phyloP scores from a whole-genome alignment of 495 filamentous ascomycete species.

The Tricharina praecox region DNA sequence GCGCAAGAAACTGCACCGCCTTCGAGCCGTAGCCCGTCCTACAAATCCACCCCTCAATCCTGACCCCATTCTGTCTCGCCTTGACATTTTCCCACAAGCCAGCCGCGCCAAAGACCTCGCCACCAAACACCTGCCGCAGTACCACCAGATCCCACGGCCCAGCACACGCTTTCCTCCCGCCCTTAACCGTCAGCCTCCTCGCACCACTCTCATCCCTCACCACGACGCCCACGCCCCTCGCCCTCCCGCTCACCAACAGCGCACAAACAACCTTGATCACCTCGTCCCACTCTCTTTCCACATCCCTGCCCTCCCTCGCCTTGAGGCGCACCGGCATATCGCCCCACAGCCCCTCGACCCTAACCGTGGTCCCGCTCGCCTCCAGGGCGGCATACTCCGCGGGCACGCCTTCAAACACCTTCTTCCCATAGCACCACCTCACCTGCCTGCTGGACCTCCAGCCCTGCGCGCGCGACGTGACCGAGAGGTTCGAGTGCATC shows the following conservation, averaged over 20 bases:
- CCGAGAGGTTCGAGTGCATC: constrained; percentile 55
- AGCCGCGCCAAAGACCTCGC: background rate
- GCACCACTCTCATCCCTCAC: constrained; percentile 29
- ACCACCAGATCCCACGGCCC: constrained; percentile 11
- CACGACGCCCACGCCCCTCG: constrained; percentile 29
- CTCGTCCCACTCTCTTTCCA: constrained; percentile 54
- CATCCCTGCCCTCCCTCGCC: constrained; percentile 24
- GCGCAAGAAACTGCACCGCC: constrained; percentile 16
- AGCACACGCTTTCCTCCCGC: background rate
- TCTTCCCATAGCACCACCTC: constrained; percentile 17
- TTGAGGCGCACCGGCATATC: constrained; percentile 95
- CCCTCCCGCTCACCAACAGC: constrained; percentile 49
- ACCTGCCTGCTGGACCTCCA: constrained; percentile 52
- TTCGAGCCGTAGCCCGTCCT: constrained; percentile 9
- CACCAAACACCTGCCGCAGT: constrained; percentile 12
- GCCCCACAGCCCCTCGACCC: constrained; percentile 76
- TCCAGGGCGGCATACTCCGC: constrained; percentile 28
- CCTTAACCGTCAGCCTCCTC: constrained; percentile 17
- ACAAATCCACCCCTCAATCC: constrained; percentile 21
- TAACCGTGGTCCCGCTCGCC: constrained; percentile 61
- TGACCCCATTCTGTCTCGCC: constrained; percentile 14
- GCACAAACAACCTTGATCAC: constrained; percentile 43
- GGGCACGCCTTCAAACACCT: constrained; percentile 34
- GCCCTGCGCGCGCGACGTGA: constrained; percentile 56
- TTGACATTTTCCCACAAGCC: constrained; percentile 18